Conservation (phyloP, 345 rosid species). For the Excoecaria agallocha region DNA sequence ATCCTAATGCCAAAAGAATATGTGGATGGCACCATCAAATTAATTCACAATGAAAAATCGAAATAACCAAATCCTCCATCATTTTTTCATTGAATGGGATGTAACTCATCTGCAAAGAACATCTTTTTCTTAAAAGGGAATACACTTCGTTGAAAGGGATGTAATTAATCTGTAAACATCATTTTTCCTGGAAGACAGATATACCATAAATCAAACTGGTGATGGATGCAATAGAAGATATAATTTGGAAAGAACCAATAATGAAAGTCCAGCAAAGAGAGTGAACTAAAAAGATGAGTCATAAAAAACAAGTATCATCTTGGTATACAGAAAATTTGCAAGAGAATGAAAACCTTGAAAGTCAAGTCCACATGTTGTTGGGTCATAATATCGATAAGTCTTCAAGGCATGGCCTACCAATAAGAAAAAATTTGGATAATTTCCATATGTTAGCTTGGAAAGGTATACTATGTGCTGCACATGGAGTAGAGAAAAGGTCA, state of each 20-base stretch:
- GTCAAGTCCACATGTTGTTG: conserved; percentile 36
- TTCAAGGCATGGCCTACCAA: conserved; percentile 35
- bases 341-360: conserved; percentile 37
- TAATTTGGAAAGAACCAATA: not conserved
- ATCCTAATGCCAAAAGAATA: conserved; percentile 27
- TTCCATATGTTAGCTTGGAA: conserved; percentile 36
- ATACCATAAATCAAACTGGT: not conserved
- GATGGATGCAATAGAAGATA: not conserved
- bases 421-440: conserved; percentile 45
- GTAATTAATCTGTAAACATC: no score
- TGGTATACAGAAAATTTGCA: not conserved
- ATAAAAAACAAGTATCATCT: not conserved
- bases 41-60: not conserved
- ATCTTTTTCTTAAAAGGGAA: not conserved
- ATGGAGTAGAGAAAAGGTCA: conserved; percentile 1
- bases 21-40: not conserved
- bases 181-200: not conserved
- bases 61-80: not conserved
- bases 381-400: conserved; percentile 49
- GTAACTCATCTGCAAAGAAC: not conserved
- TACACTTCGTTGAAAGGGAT: no score
- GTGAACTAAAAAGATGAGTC: not conserved
- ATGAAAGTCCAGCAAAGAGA: not conserved
- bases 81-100: not conserved
- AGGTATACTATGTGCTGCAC: conserved; percentile 41